Base-by-base conservation (phyloP, 2,329 filamentous ascomycete genomes). In the Fusarium palustre region DNA sequence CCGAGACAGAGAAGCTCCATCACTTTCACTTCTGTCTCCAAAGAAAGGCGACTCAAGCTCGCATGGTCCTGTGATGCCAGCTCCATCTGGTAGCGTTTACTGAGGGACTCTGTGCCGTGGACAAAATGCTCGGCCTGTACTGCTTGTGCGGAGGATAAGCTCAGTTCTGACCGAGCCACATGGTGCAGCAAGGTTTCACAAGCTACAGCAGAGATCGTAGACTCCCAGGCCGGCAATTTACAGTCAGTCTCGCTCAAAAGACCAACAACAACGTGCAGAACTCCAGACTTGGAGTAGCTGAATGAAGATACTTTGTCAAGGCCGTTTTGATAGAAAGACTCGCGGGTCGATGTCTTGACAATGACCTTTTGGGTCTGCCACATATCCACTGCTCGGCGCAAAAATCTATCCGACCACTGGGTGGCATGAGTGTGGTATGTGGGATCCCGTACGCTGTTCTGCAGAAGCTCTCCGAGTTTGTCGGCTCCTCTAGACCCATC, bases 111-210 rank as follows among this genome's bases (percentile, higher is more conserved):
- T 3, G 45, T 50, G 2, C 34, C 54, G 5, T 49, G 13, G 1
- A 50, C 43, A 12, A 56, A 56, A 28, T 56, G 45, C 16, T 56
- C 54, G 5, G 54, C 45, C 20, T 56, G 54, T 6, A 56, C 43
- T 28, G 54, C 54, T 18, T 56, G 54, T 5, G 28, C 6, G 4
- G n/a, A 33, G 9, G 45, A 34, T 3, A 56, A 20, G 0, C 33
- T 11, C 43, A 56, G 13, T 13, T 50, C 34, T 6, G 34, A 56
- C 4, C 28, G 43, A 3, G 33, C 36, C 8, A 56, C 28, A 28
- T 56, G 45, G 12, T 56, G 28, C 16, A 56, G 8, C 22, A 56
- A n/a, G 8, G 43, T 18, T n/a, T 56, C 54, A 18, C 54, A 56
- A 10, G 45, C 45, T 15, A 56, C 10, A 24, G 8, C 16, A 18